Evolutionary conservation across 208 protist species (phyloP).

Genomic region (Angomonas desouzai): DNA sequence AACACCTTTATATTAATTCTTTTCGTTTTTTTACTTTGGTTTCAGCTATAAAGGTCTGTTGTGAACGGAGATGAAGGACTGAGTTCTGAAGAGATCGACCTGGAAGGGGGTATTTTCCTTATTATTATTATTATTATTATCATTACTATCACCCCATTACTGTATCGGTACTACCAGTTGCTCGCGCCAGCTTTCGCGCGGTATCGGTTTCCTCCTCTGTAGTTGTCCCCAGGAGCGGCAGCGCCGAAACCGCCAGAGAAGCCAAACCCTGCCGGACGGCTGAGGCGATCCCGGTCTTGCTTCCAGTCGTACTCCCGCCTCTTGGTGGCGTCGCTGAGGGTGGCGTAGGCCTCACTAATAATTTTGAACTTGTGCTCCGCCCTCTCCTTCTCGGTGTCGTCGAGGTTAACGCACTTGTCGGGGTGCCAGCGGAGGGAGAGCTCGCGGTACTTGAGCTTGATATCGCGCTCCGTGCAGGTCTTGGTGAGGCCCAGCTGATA

Average conservation of each 20-base stretch:
- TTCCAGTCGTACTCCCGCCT: slow-evolving; percentile 85
- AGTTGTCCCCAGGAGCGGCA: slow-evolving; percentile 29
- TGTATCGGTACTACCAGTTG: slow-evolving; percentile 45
- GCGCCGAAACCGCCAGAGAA: slow-evolving; percentile 28
- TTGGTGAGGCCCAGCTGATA: slow-evolving; percentile 76
- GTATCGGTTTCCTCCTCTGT: slow-evolving; percentile 43
- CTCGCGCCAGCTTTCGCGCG: slow-evolving; percentile 28
- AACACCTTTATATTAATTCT: background rate
- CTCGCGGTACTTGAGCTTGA: slow-evolving; percentile 86
- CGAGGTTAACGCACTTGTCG: slow-evolving; percentile 80
- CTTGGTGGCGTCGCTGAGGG: slow-evolving; percentile 66
- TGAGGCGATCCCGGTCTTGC: slow-evolving; percentile 45
- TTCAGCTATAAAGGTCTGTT: no score
- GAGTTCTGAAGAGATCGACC: no score
- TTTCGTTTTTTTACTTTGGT: slow-evolving; percentile 10
- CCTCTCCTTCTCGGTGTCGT: slow-evolving; percentile 55
- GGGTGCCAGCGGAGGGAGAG: slow-evolving; percentile 89
- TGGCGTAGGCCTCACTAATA: slow-evolving; percentile 83
- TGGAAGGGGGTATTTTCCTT: slow-evolving; percentile 10
- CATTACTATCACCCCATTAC: background rate
- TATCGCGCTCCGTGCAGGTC: slow-evolving; percentile 65
- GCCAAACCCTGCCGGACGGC: slow-evolving; percentile 31
- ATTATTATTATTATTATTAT: no score
- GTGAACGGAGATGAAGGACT: no score
- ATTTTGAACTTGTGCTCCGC: slow-evolving; percentile 90